Base-by-base conservation (phyloP, 1,284 basidiomycete species). In the Tilletiopsis washingtonensis region DNA sequence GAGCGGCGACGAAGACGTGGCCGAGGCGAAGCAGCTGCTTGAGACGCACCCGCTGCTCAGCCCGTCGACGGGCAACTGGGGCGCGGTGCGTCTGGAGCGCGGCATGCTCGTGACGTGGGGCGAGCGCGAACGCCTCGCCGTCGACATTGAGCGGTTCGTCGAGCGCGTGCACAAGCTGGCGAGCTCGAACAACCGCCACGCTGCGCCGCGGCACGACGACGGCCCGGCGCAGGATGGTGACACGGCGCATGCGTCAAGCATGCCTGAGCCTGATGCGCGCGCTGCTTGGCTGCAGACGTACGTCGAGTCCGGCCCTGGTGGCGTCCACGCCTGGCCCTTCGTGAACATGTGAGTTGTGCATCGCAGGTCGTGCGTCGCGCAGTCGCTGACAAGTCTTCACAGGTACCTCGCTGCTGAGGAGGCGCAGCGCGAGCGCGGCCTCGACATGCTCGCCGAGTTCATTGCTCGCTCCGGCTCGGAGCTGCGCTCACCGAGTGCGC, bases 261-360 rank as follows among this genome's bases (percentile, higher is more conserved):
- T n/a, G n/a, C n/a, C n/a, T n/a, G n/a, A n/a, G n/a, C n/a, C n/a
- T n/a, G n/a, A n/a, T n/a, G n/a, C n/a, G n/a, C n/a, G n/a, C n/a
- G n/a, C n/a, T n/a, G n/a, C n/a, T n/a, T n/a, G n/a, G n/a, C n/a
- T 34, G 29, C 29, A 59, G n/a, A 62, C 56, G 11, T 53, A 54
- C 7, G 61, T 71, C 19, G 65, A 71, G 43, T 59, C 57, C 34
- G 69, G 69, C 1, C 58, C 62, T 2, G 58, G 55, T 4, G 70
- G 70, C 9, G 67, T 73, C 14, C 70, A 73, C 36, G 66, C 68
- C 15, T 73, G 70, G 70, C 70, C 70, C 3, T 69, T 73, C 26
- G 65, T 70, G 24, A 56, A 59, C 12, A 70, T 71, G 62, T 34
- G 29, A 34, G 29, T 34, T n/a, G n/a, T n/a, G n/a, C n/a, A n/a